Conservation (phyloP, 2,329 filamentous ascomycete species). For the Colletotrichum aenigma region DNA sequence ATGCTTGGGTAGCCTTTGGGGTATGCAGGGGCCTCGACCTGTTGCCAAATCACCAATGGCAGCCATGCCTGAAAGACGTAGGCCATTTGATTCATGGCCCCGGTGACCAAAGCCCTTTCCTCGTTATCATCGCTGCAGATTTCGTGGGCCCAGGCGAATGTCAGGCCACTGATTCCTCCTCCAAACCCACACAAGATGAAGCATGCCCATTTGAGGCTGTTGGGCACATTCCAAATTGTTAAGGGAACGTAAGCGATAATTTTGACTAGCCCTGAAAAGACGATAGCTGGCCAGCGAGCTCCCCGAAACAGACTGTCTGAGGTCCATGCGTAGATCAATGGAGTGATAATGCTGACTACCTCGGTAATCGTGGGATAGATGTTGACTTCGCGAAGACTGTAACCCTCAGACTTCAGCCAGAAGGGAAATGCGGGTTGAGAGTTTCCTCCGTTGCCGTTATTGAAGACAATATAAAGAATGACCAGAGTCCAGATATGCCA, state of each 20-base stretch:
- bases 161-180: constrained; percentile 5
- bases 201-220: constrained; percentile 57
- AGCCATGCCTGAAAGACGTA: constrained; percentile 62
- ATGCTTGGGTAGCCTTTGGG: constrained; percentile 46
- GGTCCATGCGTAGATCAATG: constrained; percentile 9
- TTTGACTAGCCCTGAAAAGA: constrained; percentile 3
- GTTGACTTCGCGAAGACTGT: constrained; percentile 54
- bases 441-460: constrained; percentile 49
- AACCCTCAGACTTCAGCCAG: constrained; percentile 44
- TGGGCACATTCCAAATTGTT: constrained; percentile 59
- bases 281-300: constrained; percentile 53
- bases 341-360: constrained; percentile 8
- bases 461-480: constrained; percentile 44
- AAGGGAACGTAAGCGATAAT: constrained; percentile 39
- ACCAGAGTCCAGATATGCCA: constrained; percentile 43
- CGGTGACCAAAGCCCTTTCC: constrained; percentile 8
- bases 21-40: constrained; percentile 45
- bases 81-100: constrained; percentile 18
- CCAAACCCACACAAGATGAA: constrained; percentile 38
- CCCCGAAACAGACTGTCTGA: constrained; percentile 3
- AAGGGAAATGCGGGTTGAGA: constrained; percentile 38
- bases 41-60: constrained; percentile 53
- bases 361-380: constrained; percentile 38
- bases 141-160: constrained; percentile 23
- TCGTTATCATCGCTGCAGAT: constrained; percentile 14